Base-by-base conservation (phyloP, 495 filamentous ascomycete species). In the Beverwykella pulmonaria region DNA sequence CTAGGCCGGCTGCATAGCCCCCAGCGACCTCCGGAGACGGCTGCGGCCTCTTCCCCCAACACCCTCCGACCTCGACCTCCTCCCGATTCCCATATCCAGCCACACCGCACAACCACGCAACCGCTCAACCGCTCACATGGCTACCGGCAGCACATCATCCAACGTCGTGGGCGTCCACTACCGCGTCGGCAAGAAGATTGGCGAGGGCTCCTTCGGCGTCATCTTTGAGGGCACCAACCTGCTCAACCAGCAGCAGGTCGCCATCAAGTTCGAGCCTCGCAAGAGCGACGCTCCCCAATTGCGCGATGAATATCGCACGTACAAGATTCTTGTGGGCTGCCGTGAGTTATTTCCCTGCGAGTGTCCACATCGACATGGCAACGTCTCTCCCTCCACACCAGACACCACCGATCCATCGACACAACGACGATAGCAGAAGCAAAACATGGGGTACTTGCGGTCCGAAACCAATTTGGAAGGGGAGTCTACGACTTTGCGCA, bases 111-210 rank as follows among this genome's bases (percentile, higher is more conserved):
- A 57, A 7, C 36, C 30, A 1, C 59, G 29, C 27, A 57, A 7
- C 36, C 30, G 15, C 32, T 22, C 22, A 39, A 56, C 39, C 8
- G 39, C 39, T 44, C 6, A 9, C 47, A 68, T 63, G 61, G 63
- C 59, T 64, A 97, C 97, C 92, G 89, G 93, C 41, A 93, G 92
- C 44, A 44, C 39, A 14, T 96, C 92, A 49, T 96, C 92, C 47
- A 99, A 99, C 79, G 94, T 99, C 68, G 94, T 99, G 65, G 94
- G 94, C 71, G 94, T 99, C 67, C 94, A 99, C 83, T 99, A 99
- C 78, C 85, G 95, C 67, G 94, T 99, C 59, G 94, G 94, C 67
- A 99, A 98, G 86, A 99, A 99, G 79, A 99, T 99, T 62, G 94
- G 94, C 69, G 94, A 99, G 83, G 94, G 94, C 23, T 97, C 92